Evolutionary conservation across 2,329 filamentous ascomycete genomes (phyloP).

Genomic region (Xylariaceae sp.): DNA sequence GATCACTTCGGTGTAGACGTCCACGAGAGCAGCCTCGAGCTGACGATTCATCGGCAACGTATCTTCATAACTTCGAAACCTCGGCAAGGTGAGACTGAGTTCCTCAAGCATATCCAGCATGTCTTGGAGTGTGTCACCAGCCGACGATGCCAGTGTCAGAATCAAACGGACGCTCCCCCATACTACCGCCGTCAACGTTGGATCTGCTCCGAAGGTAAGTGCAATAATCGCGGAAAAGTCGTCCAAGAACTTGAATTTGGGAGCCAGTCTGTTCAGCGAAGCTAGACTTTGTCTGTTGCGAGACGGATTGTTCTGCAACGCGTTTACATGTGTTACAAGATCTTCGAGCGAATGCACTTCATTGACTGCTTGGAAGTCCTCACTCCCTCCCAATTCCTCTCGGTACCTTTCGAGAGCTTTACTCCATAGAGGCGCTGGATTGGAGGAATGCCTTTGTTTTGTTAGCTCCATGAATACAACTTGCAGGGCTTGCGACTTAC

Average conservation of each 20-base stretch:
- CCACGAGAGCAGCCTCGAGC: slow-evolving; percentile 27
- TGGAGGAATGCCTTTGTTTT: no score
- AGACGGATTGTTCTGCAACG: background rate
- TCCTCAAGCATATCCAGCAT: slow-evolving; percentile 31
- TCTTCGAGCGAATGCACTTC: slow-evolving; percentile 23
- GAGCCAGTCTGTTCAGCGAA: slow-evolving; percentile 21
- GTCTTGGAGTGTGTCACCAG: slow-evolving; percentile 24
- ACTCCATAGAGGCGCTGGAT: slow-evolving; percentile 21
- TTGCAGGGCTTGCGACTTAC: no score
- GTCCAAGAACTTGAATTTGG: slow-evolving; percentile 27
- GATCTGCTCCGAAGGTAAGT: slow-evolving; percentile 27
- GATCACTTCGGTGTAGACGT: slow-evolving; percentile 32
- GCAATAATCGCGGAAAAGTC: slow-evolving; percentile 30
- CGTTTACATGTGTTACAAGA: slow-evolving; percentile 14
- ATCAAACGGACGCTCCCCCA: slow-evolving; percentile 31
- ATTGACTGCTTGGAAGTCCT: slow-evolving; percentile 14
- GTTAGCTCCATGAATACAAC: no score
- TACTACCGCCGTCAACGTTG: slow-evolving; percentile 26
- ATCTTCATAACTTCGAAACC: slow-evolving; percentile 26
- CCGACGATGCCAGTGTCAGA: slow-evolving; percentile 22
- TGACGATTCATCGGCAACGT: slow-evolving; percentile 25
- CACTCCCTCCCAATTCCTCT: slow-evolving; percentile 17
- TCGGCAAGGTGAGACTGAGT: slow-evolving; percentile 28
- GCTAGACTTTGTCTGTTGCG: slow-evolving; percentile 3
- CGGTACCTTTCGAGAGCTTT: slow-evolving; percentile 22